Percentiles rank a stretch among this genome's conserved stretches.
Conservation (phyloP, 2,329 filamentous ascomycete species). For the Aureobasidium sp. region DNA sequence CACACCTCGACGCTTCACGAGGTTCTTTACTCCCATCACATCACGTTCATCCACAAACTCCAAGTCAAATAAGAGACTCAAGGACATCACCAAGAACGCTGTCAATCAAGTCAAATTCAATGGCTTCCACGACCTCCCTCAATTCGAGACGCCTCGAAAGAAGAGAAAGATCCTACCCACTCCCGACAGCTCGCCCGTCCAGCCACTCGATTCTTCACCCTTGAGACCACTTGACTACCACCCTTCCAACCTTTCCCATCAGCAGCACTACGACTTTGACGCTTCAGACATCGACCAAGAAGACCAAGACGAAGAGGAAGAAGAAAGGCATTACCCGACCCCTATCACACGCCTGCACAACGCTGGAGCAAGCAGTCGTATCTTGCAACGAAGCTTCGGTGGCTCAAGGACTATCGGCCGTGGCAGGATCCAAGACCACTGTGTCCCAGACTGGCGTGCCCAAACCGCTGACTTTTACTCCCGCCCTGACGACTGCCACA, state of each 20-base stretch:
- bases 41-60: conserved; percentile 21
- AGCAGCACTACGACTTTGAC: background rate
- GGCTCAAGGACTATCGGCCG: conserved; percentile 32
- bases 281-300: conserved; percentile 9
- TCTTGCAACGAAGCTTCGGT: conserved; percentile 39
- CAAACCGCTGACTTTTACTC: conserved; percentile 54
- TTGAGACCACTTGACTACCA: conserved; percentile 1
- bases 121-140: conserved; percentile 19
- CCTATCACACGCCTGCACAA: conserved; percentile 32
- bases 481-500: conserved; percentile 45
- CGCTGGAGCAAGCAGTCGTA: conserved; percentile 27
- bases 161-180: conserved; percentile 38
- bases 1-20: conserved; percentile 43
- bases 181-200: conserved; percentile 34
- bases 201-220: conserved; percentile 14
- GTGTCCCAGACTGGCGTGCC: conserved; percentile 45
- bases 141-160: conserved; percentile 19
- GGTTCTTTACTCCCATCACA: conserved; percentile 40
- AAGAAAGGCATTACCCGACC: conserved; percentile 33
- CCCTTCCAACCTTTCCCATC: background rate
- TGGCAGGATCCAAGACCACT: conserved; percentile 33
- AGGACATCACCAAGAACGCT: conserved; percentile 41
- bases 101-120: conserved; percentile 27
- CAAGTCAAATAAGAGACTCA: conserved; percentile 37
- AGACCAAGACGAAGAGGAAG: conserved; percentile 18